Evolutionary conservation across 148 eudicot genomes (phyloP).

Genomic region (Agrostemma githago): DNA sequence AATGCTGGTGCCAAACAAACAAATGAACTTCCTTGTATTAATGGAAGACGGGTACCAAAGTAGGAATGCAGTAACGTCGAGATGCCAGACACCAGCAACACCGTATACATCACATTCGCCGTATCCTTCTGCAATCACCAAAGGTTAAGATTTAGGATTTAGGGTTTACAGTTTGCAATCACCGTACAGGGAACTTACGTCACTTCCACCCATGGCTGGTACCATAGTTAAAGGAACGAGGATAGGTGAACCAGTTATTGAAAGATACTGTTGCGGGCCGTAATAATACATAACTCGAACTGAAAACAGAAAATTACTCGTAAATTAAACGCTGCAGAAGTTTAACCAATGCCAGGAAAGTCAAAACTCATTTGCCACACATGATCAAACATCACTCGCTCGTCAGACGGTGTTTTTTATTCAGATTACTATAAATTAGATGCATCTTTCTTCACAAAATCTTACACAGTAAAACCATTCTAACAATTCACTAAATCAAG

Average conservation of each 20-base stretch:
- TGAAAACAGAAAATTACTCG: constrained; percentile 33
- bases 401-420: no score
- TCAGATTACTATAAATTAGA: no score
- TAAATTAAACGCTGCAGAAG: neutral
- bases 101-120: constrained; percentile 76
- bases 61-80: constrained; percentile 76
- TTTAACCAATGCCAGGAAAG: neutral
- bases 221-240: constrained; percentile 72
- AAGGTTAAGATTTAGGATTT: no score
- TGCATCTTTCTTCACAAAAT: neutral
- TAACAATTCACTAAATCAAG: neutral
- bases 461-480: no score
- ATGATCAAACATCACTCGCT: no score
- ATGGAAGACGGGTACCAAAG: constrained; percentile 92
- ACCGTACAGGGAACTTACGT: constrained; percentile 48
- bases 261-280: constrained; percentile 84
- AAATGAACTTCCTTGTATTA: constrained; percentile 97
- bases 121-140: constrained; percentile 70
- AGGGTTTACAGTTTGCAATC: no score
- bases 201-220: constrained; percentile 94
- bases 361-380: neutral
- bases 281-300: constrained; percentile 57
- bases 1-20: constrained; percentile 88
- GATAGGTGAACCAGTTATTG: constrained; percentile 83
- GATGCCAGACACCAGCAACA: constrained; percentile 80